phyloP scores from a whole-genome alignment of 2,329 filamentous ascomycete species.

The Albophoma yamanashiensis region DNA sequence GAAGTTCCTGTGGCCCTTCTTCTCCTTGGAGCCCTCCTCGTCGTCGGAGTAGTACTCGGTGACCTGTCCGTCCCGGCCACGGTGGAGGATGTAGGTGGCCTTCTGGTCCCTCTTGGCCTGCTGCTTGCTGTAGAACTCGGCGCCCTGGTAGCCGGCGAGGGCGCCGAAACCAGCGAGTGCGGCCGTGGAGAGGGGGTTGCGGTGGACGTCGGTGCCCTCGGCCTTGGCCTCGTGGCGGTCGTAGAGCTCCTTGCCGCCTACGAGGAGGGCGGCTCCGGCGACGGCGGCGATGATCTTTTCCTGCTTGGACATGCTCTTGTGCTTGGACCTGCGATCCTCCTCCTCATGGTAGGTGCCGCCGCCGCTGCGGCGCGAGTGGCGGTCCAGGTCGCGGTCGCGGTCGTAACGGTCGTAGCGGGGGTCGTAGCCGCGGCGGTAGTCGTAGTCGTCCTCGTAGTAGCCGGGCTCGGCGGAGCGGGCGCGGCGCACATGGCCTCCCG shows the following conservation, averaged over 20 bases:
- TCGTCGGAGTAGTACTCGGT: conserved; percentile 48
- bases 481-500: conserved; percentile 40
- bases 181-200: conserved; percentile 48
- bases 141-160: conserved; percentile 52
- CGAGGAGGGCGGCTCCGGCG: conserved; percentile 52
- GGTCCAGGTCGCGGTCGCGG: conserved; percentile 20
- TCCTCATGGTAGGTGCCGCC: conserved; percentile 47
- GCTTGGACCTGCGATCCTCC: conserved; percentile 40
- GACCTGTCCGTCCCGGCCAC: conserved; percentile 40
- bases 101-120: conserved; percentile 46
- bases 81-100: conserved; percentile 41
- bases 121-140: conserved; percentile 51
- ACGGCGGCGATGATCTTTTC: conserved; percentile 58
- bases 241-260: conserved; percentile 55
- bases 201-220: conserved; percentile 38
- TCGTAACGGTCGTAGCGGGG: conserved; percentile 24
- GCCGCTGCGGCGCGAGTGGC: conserved; percentile 32
- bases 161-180: conserved; percentile 55
- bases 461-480: conserved; percentile 53
- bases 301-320: conserved; percentile 42
- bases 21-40: conserved; percentile 41
- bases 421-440: conserved; percentile 40
- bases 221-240: conserved; percentile 49
- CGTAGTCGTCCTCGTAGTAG: conserved; percentile 44
- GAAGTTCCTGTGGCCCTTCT: conserved; percentile 53